phyloP scores from a whole-genome alignment of 352 stramenopile genomes.

The Blastocystis sp. region DNA sequence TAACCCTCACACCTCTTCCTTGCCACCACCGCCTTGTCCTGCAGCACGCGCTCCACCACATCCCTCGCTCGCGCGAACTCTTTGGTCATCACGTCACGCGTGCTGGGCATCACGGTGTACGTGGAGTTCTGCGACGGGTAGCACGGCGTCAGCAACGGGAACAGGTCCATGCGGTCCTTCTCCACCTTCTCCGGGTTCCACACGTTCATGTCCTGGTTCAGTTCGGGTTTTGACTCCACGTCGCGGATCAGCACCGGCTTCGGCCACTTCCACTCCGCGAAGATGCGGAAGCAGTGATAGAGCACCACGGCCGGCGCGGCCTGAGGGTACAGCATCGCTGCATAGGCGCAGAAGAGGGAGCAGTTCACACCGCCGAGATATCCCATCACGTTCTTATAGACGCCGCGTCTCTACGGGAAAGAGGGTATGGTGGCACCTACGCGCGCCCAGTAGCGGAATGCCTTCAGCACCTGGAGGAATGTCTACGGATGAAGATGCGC shows the following conservation, averaged over 20 bases:
- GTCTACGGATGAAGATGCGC: conserved; percentile 76
- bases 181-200: conserved; percentile 84
- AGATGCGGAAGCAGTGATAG: conserved; percentile 81
- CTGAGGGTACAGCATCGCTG: conserved; percentile 75
- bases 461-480: conserved; percentile 83
- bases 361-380: conserved; percentile 97
- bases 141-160: conserved; percentile 97
- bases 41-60: conserved; percentile 73
- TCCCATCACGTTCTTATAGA: conserved; percentile 97
- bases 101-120: conserved; percentile 90
- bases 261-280: conserved; percentile 74
- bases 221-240: conserved; percentile 40
- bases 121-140: conserved; percentile 96
- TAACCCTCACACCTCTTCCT: conserved; percentile 14
- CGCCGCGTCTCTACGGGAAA: conserved; percentile 79
- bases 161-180: conserved; percentile 86
- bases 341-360: conserved; percentile 82
- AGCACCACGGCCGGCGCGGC: conserved; percentile 80
- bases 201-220: conserved; percentile 75
- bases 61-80: conserved; percentile 77
- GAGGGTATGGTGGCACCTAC: not conserved
- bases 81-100: conserved; percentile 83
- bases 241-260: conserved; percentile 21
- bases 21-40: conserved; percentile 40
- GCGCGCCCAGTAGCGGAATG: conserved; percentile 79